phyloP scores from a whole-genome alignment of 306 rosid species.

The Ochetophila trinervis region DNA sequence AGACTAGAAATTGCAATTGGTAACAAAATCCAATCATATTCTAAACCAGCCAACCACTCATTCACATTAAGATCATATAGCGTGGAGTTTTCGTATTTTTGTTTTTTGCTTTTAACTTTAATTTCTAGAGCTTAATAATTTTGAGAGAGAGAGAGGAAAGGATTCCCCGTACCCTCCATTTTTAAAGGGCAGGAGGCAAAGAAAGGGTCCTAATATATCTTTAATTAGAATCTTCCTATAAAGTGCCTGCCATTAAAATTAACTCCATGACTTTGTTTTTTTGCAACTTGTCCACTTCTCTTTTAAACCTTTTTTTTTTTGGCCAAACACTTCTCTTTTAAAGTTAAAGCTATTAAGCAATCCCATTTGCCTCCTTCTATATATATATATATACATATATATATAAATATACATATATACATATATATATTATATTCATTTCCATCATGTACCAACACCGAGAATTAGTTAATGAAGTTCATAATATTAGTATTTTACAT shows the following conservation, averaged over 20 bases:
- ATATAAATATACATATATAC: too few relatives aligned
- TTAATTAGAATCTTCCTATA: constrained; percentile 14
- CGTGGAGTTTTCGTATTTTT: background rate
- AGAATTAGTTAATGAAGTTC: too few relatives aligned
- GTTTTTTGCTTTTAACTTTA: background rate
- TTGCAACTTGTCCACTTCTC: constrained; percentile 13
- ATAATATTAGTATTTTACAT: too few relatives aligned
- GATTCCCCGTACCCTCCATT: background rate
- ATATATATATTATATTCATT: too few relatives aligned
- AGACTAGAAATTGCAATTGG: background rate
- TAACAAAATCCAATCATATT: constrained; percentile 3
- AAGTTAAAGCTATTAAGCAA: background rate
- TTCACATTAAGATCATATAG: background rate
- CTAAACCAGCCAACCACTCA: constrained; percentile 9
- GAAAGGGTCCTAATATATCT: background rate
- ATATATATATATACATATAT: too few relatives aligned
- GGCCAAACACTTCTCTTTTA: too few relatives aligned
- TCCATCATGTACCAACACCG: background rate
- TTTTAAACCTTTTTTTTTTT: too few relatives aligned
- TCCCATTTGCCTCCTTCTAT: background rate
- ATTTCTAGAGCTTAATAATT: constrained; percentile 15
- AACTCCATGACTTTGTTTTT: background rate
- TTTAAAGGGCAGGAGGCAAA: background rate
- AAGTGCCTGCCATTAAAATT: constrained; percentile 29
- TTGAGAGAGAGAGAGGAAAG: background rate